Evolutionary conservation across 2,329 filamentous ascomycete genomes (phyloP).

Genomic region (Pseudopithomyces chartarum): DNA sequence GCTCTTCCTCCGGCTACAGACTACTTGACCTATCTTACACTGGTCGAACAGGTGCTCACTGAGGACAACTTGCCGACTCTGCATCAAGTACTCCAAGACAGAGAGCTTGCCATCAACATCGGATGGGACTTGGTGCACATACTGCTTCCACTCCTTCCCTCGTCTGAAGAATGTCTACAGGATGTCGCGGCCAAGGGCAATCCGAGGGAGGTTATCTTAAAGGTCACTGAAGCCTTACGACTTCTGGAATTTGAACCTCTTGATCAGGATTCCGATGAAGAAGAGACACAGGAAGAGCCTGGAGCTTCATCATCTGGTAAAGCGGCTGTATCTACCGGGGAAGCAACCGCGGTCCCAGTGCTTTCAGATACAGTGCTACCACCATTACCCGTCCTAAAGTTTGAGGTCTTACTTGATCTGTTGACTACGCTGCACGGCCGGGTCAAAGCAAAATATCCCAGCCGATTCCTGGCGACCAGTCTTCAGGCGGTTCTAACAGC

Average conservation of each 20-base stretch:
- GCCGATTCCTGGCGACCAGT: slow-evolving; percentile 77
- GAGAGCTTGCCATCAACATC: slow-evolving; percentile 72
- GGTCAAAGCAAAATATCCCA: slow-evolving; percentile 78
- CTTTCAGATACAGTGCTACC: slow-evolving; percentile 27
- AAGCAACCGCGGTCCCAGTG: slow-evolving; percentile 38
- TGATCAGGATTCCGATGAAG: slow-evolving; percentile 62
- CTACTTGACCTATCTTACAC: slow-evolving; percentile 76
- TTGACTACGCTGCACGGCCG: slow-evolving; percentile 74
- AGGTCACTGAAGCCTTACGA: slow-evolving; percentile 75
- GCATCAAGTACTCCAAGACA: slow-evolving; percentile 71
- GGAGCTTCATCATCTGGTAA: slow-evolving; percentile 20
- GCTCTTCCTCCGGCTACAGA: slow-evolving; percentile 68
- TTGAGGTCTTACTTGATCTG: slow-evolving; percentile 72
- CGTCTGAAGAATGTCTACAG: slow-evolving; percentile 71
- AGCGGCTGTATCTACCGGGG: slow-evolving; percentile 31
- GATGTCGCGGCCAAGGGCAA: slow-evolving; percentile 79
- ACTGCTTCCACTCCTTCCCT: slow-evolving; percentile 68
- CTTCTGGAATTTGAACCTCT: slow-evolving; percentile 56
- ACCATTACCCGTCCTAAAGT: slow-evolving; percentile 58
- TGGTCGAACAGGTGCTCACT: slow-evolving; percentile 74
- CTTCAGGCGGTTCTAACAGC: slow-evolving; percentile 72
- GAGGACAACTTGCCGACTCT: slow-evolving; percentile 70
- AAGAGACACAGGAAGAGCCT: slow-evolving; percentile 42
- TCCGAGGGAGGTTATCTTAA: slow-evolving; percentile 79
- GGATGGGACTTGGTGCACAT: slow-evolving; percentile 84